phyloP scores from a whole-genome alignment of 2,329 filamentous ascomycete species.

The Ustilaginoidea virens region DNA sequence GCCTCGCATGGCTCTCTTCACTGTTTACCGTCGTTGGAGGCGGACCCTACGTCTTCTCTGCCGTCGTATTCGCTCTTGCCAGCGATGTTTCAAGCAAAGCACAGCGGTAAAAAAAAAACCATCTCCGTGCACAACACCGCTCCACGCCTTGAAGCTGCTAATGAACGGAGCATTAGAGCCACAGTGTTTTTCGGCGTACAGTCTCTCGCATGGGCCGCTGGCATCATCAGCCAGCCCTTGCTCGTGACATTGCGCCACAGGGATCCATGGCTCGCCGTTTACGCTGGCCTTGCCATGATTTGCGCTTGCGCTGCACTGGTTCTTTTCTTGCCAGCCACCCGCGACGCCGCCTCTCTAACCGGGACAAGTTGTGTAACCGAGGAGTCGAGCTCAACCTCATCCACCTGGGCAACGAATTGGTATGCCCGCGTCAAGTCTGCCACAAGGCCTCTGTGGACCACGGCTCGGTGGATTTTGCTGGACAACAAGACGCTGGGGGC shows the following conservation, averaged over 20 bases:
- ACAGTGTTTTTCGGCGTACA: not conserved
- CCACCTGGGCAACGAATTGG: too few relatives aligned
- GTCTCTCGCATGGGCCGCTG: not conserved
- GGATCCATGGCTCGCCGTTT: conserved; percentile 1
- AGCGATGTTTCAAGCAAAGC: conserved; percentile 3
- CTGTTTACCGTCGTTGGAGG: conserved; percentile 3
- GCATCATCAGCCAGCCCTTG: not conserved
- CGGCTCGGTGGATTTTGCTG: too few relatives aligned
- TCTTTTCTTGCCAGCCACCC: conserved; percentile 3
- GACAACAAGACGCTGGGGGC: too few relatives aligned
- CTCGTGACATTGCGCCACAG: not conserved
- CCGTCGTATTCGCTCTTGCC: conserved; percentile 2
- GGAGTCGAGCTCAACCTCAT: not conserved
- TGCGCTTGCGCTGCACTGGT: conserved; percentile 1
- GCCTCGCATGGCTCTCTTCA: conserved; percentile 2
- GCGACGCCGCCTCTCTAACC: conserved; percentile 2
- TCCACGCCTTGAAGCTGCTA: not conserved
- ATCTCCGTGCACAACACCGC: too few relatives aligned
- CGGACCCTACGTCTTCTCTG: conserved; percentile 3
- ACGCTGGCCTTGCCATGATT: conserved; percentile 3
- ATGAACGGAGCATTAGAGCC: not conserved
- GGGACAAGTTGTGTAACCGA: too few relatives aligned
- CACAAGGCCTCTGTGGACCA: too few relatives aligned
- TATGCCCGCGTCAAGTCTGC: too few relatives aligned
- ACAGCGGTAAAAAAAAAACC: conserved; percentile 1